These are phyloP conservation scores for Debaryomycetaceae sp. DNA, from an alignment of 1,139 yeast species.

Conservation along the genomic window DNA sequence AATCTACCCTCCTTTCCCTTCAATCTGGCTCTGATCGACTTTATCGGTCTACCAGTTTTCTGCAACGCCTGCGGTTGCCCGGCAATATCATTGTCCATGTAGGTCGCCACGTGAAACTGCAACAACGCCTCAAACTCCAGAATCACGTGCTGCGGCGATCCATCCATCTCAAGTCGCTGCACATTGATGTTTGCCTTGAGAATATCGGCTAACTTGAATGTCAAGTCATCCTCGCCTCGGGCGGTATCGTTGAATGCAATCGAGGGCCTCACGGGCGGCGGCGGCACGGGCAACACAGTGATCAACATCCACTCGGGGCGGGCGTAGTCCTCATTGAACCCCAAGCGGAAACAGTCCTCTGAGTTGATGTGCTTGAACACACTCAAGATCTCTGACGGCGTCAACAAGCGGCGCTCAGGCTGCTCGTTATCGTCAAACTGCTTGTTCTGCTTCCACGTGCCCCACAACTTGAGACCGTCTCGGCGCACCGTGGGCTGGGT, in stretches of 20 bases:
- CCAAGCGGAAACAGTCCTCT: conserved; percentile 77
- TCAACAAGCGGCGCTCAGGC: conserved; percentile 86
- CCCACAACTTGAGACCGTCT: conserved; percentile 94
- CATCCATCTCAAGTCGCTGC: conserved; percentile 94
- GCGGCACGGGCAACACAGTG: conserved; percentile 98
- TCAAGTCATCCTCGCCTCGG: conserved; percentile 98
- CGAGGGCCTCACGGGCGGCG: conserved; percentile 98
- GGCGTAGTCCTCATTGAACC: conserved; percentile 93
- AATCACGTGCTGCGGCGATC: conserved; percentile 97
- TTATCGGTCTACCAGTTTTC: conserved; percentile 97
- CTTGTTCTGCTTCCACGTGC: conserved; percentile 94
- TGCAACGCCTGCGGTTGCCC: conserved; percentile 99
- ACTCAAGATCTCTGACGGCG: conserved; percentile 84
- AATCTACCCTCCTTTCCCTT: conserved; percentile 99
- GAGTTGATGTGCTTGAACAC: conserved; percentile 88
- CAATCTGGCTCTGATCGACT: conserved; percentile 95
- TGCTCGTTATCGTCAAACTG: conserved; percentile 75
- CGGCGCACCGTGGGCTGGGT: conserved; percentile 93
- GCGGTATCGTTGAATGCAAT: conserved; percentile 98
- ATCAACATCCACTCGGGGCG: conserved; percentile 99
- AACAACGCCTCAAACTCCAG: conserved; percentile 93
- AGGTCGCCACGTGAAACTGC: conserved; percentile 98
- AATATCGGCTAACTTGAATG: conserved; percentile 95
- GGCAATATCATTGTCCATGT: conserved; percentile 99
- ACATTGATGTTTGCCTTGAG: conserved; percentile 94